Evolutionary conservation across 1,139 yeast genomes (phyloP), one percentile per base, ranked within the genome.

Genomic region (Lodderomyces parapsilosis): DNA sequence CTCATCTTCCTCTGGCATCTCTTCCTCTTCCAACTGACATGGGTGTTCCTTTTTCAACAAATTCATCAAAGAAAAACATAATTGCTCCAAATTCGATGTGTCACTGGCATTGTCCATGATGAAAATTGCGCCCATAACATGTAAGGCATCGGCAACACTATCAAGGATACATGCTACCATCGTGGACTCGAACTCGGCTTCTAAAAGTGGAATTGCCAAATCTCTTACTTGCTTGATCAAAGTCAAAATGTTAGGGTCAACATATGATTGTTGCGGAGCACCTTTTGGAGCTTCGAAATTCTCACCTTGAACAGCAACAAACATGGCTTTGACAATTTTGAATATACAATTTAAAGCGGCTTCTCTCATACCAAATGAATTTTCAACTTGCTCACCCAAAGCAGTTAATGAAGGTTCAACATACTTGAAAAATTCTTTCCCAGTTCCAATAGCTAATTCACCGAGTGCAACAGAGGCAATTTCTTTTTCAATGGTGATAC

Each of bases 401-500:
- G 80, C 76, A 50, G 76, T 74, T 54, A 88, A 68, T 20, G 94
- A 76, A 50, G 80, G 76, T 62, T 86, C 91, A 50, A 90, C 83
- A 59, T 81, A 91, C 54, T 84, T 84, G 55, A 81, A 79, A 67
- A 93, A 90, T 43, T 81, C 82, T 50, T 80, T 81, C 56, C 90
- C 89, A 41, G 96, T 85, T 53, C 96, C 96, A 48, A 78, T 66
- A 49, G 96, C 96, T 60, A 93, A 78, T 59, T 93, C 97, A 39
- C 90, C 84, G 55, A 93, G 71, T 18, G 97, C 95, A 59, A 91
- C 94, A 38, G 94, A 79, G n/a, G 97, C 96, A 56, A 88, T 90
- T 72, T 93, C 99, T 71, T 93, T 93, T 71, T 93, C 99, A 58
- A 88, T 86, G 52, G 97, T 89, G 58, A 93, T 83, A 72, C 96